Evolutionary conservation across 2,329 filamentous ascomycete species (phyloP).

Genomic region (Dothideomycetes sp.): DNA sequence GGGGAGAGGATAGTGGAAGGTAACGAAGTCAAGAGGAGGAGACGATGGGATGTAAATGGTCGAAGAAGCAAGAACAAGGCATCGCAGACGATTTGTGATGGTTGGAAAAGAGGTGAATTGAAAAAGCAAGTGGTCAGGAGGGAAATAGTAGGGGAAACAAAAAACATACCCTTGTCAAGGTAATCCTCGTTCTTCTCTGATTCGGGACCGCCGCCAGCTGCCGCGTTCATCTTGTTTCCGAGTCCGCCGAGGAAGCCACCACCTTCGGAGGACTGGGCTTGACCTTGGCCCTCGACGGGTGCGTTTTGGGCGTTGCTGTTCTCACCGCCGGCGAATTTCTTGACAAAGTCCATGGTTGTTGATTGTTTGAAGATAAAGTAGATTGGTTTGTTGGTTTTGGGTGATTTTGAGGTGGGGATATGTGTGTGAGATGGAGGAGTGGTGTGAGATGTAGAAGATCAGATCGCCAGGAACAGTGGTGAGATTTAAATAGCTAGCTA

Average conservation of each 20-base stretch:
- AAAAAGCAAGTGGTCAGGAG: too few species aligned
- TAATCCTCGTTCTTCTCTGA: conserved; percentile 74
- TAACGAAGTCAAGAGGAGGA: not conserved
- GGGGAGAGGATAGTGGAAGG: conserved; percentile 12
- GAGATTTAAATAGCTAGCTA: too few species aligned
- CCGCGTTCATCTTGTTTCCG: conserved; percentile 60
- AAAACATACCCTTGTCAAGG: conserved; percentile 64
- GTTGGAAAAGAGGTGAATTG: too few species aligned
- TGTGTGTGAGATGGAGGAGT: too few species aligned
- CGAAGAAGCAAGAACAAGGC: not conserved
- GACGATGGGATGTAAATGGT: not conserved
- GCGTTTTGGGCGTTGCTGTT: conserved; percentile 24
- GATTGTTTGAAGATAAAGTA: not conserved
- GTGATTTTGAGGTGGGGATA: not conserved
- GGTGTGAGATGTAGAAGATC: too few species aligned
- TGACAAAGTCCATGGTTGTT: conserved; percentile 39
- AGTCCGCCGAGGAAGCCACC: conserved; percentile 50
- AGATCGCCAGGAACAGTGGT: too few species aligned
- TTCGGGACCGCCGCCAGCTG: conserved; percentile 62
- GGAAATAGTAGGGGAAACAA: not conserved
- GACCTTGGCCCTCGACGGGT: conserved; percentile 22
- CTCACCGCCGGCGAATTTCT: conserved; percentile 34
- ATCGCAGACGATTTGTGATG: not conserved
- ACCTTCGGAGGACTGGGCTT: conserved; percentile 20
- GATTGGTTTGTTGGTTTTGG: not conserved